Base-by-base conservation (phyloP, 192 early-diverging fungal genomes). In the Coemansia aciculifera region DNA sequence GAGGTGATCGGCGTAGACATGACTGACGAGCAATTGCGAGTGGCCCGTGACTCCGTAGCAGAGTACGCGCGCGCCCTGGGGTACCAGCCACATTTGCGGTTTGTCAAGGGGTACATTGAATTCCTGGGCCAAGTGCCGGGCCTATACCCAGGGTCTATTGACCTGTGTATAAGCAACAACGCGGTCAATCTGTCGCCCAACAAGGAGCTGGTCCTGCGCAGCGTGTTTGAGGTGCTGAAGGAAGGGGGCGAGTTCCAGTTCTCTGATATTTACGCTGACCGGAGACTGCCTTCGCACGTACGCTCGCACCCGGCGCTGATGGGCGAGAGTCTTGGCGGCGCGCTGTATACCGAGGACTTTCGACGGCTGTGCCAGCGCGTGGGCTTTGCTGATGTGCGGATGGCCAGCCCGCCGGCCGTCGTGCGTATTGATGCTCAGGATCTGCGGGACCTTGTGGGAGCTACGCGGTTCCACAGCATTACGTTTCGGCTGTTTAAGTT, bases 131-230 rank as follows among this genome's bases (percentile, higher is more conserved):
- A 68, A 59, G 66, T 57, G 49, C 62, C 71, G 0, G 78, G 31
- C 34, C 62, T 67, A n/a, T 62, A 71, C 38, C 32, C 76, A 2
- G 66, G 49, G 15, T 77, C 83, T 5, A 71, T 71, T n/a, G 83
- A 84, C 52, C 46, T 84, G 59, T 77, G 74, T 59, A 84, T 84
- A 49, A 77, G 74, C 56, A 84, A 84, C 73, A 66, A 59, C 69
- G 83, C 64, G 4, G 67, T 84, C 37, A 84, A 84, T n/a, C 72
- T 84, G 69, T 84, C 74, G 52, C 83, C 78, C 48, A 72, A 84
- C 66, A 81, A 84, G 72, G 63, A 74, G 48, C 61, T 71, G 37
- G 78, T 84, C 8, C 66, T 84, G 59, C 56, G 27, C n/a, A 54
- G 83, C 60, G 83, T 81, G 24, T 81, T 66, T 62, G 72, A 65